Evolutionary conservation across 768 basidiomycete genomes (phyloP).

Genomic region (Kondoa subrosea): DNA sequence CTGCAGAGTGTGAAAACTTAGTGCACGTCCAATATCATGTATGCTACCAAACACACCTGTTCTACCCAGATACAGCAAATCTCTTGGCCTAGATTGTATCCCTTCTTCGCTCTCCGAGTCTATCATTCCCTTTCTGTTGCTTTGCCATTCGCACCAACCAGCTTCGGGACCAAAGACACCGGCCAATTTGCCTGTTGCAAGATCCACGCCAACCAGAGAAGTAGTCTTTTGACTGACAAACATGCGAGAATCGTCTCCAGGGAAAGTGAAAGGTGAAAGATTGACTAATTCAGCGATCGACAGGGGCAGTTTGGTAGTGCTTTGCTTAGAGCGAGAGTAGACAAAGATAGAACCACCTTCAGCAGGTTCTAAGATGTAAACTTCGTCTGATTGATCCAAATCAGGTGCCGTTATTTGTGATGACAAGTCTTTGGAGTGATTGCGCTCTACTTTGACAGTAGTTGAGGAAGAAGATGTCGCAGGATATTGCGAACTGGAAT

Average conservation of each 20-base stretch:
- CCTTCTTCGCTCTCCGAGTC: conserved; percentile 27
- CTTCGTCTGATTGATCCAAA: conserved; percentile 38
- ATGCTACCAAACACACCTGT: conserved; percentile 43
- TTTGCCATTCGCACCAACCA: conserved; percentile 28
- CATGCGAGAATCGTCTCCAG: conserved; percentile 47
- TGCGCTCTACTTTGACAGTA: conserved; percentile 37
- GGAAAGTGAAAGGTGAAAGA: conserved; percentile 66
- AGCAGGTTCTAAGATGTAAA: conserved; percentile 88
- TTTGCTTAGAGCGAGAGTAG: conserved; percentile 37
- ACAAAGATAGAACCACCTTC: conserved; percentile 74
- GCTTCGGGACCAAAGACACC: conserved; percentile 25
- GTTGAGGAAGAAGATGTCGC: conserved; percentile 17
- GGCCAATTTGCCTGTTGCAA: conserved; percentile 57
- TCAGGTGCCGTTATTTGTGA: conserved; percentile 1
- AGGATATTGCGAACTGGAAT: background rate
- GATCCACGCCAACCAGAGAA: conserved; percentile 40
- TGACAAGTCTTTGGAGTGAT: background rate
- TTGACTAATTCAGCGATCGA: conserved; percentile 87
- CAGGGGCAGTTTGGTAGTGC: conserved; percentile 68
- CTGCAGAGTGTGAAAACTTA: conserved; percentile 41
- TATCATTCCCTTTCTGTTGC: background rate
- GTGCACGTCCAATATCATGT: too few relatives aligned
- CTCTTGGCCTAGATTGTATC: conserved; percentile 25
- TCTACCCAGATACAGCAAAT: conserved; percentile 47
- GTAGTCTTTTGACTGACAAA: conserved; percentile 89